Evolutionary conservation across 495 filamentous ascomycete genomes (phyloP), one percentile per base, ranked within the genome.

Genomic region (Staphylotrichum longicolle): DNA sequence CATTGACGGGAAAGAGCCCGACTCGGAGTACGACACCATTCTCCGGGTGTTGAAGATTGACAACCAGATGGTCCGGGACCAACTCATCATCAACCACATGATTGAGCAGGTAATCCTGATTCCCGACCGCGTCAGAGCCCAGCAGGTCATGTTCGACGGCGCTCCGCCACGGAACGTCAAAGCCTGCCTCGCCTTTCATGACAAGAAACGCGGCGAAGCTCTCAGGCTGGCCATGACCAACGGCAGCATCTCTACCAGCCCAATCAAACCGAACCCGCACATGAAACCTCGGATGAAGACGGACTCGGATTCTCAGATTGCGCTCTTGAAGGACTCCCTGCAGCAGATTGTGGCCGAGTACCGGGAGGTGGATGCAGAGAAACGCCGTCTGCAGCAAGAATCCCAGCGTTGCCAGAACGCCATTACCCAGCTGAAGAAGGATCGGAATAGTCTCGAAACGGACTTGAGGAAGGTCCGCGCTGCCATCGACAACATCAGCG

Each of bases 51-150:
- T 98, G 45, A 85, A 92, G 77, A 86, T 98, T 64, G 88, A 94
- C 63, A 86, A 93, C 70, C 82, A 87, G 12, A 72, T 87, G 47
- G 90, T 95, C 30, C 85, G 85, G 40, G 86, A 88, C 61, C 87
- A 91, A 54, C 74, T 98, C 37, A 88, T 99, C 70, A 91, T 99
- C 70, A 86, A 85, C 56, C 80, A 93, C 66, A 73, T 77, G 7
- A 89, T 96, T 49, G 94, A 99, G 59, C 93, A 98, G 68, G 85
- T 86, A 10, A 80, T 96, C 9, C 72, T 99, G 3, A 86, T 97
- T 49, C 81, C 86, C 47, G 74, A 85, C 46, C 77, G 89, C 15
- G 68, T 77, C 10, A 80, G 89, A 56, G 95, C 88, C 2, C 76
- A 87, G 27, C 72, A 82, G 3, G 81, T 88, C 37, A 89, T 97